These are phyloP conservation scores for Macrophomina tecta DNA, from an alignment of 2,329 filamentous ascomycete genomes.

Conservation along the genomic window DNA sequence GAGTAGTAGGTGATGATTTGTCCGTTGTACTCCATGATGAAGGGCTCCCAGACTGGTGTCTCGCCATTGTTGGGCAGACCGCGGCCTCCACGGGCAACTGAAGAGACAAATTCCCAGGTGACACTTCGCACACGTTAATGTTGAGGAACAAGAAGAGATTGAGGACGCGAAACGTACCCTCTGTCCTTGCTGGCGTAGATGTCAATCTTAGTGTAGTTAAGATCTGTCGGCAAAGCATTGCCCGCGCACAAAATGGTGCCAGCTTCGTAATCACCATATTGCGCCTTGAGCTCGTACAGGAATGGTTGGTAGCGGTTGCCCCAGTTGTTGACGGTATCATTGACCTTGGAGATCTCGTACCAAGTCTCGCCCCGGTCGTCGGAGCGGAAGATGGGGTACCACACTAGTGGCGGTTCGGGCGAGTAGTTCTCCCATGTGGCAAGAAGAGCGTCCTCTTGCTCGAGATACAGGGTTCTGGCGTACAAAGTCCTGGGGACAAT, in stretches of 20 bases:
- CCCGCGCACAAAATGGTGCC: constrained; percentile 70
- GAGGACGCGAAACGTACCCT: constrained; percentile 46
- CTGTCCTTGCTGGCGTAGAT: constrained; percentile 69
- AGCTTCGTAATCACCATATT: constrained; percentile 62
- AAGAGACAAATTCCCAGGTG: constrained; percentile 71
- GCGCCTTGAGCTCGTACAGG: constrained; percentile 66
- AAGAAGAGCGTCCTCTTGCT: constrained; percentile 54
- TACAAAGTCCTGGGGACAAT: constrained; percentile 58
- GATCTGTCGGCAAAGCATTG: constrained; percentile 63
- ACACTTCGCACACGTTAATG: constrained; percentile 4
- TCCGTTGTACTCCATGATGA: constrained; percentile 64
- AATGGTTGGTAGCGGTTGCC: constrained; percentile 73
- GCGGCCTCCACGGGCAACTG: constrained; percentile 68
- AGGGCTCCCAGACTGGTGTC: constrained; percentile 77
- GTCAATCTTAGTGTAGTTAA: constrained; percentile 70
- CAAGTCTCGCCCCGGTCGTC: constrained; percentile 60
- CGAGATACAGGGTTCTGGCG: constrained; percentile 51
- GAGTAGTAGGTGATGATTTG: constrained; percentile 72
- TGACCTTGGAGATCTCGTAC: constrained; percentile 67
- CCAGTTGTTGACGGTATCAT: constrained; percentile 68
- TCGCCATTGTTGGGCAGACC: constrained; percentile 68
- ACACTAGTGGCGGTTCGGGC: constrained; percentile 48
- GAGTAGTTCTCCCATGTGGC: constrained; percentile 63
- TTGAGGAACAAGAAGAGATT: not conserved
- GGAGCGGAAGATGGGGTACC: constrained; percentile 56